phyloP scores from a whole-genome alignment of 2,329 filamentous ascomycete genomes.

The Penicillium sp. region DNA sequence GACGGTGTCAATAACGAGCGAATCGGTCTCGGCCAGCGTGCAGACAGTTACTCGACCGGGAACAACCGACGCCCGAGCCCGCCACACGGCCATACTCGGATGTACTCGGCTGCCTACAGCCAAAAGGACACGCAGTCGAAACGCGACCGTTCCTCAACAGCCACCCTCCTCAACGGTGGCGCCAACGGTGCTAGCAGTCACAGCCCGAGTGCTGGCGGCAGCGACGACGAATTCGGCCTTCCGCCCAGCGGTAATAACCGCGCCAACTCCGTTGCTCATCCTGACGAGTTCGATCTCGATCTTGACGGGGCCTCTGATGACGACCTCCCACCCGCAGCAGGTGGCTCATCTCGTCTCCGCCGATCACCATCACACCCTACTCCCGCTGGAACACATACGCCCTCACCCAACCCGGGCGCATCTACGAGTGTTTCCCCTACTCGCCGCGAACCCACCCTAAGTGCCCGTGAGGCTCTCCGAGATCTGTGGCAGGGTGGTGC shows the following conservation, averaged over 20 bases:
- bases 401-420: conserved; percentile 19
- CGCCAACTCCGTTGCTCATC: conserved; percentile 38
- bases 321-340: conserved; percentile 62
- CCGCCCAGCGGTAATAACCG: conserved; percentile 42
- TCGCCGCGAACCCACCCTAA: conserved; percentile 55
- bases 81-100: conserved; percentile 51
- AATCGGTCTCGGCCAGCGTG: conserved; percentile 34
- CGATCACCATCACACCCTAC: conserved; percentile 43
- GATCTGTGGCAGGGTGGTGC: conserved; percentile 74
- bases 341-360: conserved; percentile 35
- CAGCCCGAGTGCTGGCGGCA: conserved; percentile 49
- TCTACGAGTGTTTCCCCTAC: conserved; percentile 33
- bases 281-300: conserved; percentile 44
- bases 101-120: conserved; percentile 55
- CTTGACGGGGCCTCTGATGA: conserved; percentile 55
- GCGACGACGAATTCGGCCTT: conserved; percentile 57
- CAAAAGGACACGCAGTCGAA: conserved; percentile 50
- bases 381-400: conserved; percentile 22
- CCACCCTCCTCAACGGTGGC: conserved; percentile 55
- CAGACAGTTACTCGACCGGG: conserved; percentile 61
- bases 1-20: conserved; percentile 52
- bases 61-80: conserved; percentile 59
- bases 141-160: conserved; percentile 47
- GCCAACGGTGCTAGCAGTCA: conserved; percentile 36
- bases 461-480: conserved; percentile 74